Conservation (phyloP, 1,284 basidiomycete genomes). For the Grifola frondosa region DNA sequence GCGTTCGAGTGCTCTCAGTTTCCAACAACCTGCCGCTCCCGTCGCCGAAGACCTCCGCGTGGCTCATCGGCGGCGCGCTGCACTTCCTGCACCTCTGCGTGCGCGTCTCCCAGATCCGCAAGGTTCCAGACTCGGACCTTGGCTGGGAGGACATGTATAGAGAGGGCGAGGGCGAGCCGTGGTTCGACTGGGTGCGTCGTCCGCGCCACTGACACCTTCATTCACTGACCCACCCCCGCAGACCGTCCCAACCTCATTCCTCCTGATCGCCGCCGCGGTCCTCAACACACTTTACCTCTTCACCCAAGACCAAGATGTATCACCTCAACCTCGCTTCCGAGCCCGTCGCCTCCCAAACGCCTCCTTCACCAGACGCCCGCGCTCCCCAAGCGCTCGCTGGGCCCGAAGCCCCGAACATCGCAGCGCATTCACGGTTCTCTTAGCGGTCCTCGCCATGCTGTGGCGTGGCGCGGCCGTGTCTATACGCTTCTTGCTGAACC, state of each 20-base stretch:
- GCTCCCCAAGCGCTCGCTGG: constrained; percentile 41
- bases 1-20: constrained; percentile 74
- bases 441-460: constrained; percentile 32
- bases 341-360: constrained; percentile 67
- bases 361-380: constrained; percentile 50
- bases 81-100: constrained; percentile 68
- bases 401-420: constrained; percentile 35
- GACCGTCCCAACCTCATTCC: constrained; percentile 58
- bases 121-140: constrained; percentile 60
- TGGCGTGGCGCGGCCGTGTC: constrained; percentile 54
- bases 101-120: constrained; percentile 56
- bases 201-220: neutral
- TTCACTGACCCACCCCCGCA: constrained; percentile 26
- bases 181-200: constrained; percentile 75
- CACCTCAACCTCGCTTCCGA: constrained; percentile 58
- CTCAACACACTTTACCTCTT: constrained; percentile 65
- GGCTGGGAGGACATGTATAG: constrained; percentile 77
- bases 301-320: constrained; percentile 63
- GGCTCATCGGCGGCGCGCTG: constrained; percentile 59
- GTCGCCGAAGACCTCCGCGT: constrained; percentile 59
- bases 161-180: constrained; percentile 59
- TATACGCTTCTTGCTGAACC: constrained; percentile 67
- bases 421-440: constrained; percentile 32
- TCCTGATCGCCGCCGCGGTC: constrained; percentile 52
- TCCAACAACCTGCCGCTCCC: constrained; percentile 76